phyloP scores from a whole-genome alignment of 306 rosid species.

The Oxytropis ochrocephala region DNA sequence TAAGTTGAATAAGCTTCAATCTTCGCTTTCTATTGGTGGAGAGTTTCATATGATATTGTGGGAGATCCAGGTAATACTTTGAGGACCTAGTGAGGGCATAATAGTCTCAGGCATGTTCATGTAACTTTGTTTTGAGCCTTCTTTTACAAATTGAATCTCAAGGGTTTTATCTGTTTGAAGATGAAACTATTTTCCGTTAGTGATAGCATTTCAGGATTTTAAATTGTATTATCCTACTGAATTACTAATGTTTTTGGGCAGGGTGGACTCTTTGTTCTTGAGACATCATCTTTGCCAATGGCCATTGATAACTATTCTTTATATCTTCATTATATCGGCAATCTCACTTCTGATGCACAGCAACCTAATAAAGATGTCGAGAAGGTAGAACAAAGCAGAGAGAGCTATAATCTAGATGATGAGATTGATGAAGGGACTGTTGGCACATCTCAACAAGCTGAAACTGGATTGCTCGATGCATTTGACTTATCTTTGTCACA shows the following conservation, averaged over 20 bases:
- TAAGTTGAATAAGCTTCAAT: slow-evolving; percentile 40
- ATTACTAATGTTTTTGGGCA: slow-evolving; percentile 39
- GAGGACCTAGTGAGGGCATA: slow-evolving; percentile 13
- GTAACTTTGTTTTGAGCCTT: slow-evolving; percentile 18
- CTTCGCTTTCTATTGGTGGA: slow-evolving; percentile 55
- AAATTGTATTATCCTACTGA: slow-evolving; percentile 15
- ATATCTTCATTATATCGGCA: slow-evolving; percentile 36
- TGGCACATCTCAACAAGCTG: slow-evolving; percentile 33
- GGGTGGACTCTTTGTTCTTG: slow-evolving; percentile 78
- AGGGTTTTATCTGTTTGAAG: not conserved
- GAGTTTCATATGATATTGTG: slow-evolving; percentile 53
- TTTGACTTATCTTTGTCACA: slow-evolving; percentile 49
- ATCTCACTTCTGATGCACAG: slow-evolving; percentile 35
- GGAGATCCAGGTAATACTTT: slow-evolving; percentile 66
- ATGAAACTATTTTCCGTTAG: not conserved
- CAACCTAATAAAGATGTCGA: slow-evolving; percentile 26
- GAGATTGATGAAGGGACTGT: slow-evolving; percentile 32
- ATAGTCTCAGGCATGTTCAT: slow-evolving; percentile 18
- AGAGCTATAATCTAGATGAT: slow-evolving; percentile 22
- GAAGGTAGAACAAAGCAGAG: slow-evolving; percentile 28
- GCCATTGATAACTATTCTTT: slow-evolving; percentile 37
- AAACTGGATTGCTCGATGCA: slow-evolving; percentile 36
- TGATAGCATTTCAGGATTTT: slow-evolving; percentile 12
- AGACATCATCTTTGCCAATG: slow-evolving; percentile 51
- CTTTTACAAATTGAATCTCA: slow-evolving; percentile 3